Evolutionary conservation across 1,139 yeast genomes (phyloP).

Genomic region (Diutina scorzettiae): DNA sequence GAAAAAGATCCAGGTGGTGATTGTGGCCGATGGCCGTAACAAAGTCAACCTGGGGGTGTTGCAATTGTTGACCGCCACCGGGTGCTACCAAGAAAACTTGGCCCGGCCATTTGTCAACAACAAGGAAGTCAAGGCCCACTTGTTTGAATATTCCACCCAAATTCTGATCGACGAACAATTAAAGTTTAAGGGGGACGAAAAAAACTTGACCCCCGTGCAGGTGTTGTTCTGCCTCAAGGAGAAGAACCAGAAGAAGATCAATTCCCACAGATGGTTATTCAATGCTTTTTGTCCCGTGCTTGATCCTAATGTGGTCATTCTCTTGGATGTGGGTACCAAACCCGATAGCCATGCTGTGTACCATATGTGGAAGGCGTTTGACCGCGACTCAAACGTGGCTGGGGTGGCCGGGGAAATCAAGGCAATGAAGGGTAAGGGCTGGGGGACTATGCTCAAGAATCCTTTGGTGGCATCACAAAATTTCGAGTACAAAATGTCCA

Average conservation of each 20-base stretch:
- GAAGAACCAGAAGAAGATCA: slow-evolving; percentile 77
- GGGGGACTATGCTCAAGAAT: slow-evolving; percentile 57
- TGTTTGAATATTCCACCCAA: slow-evolving; percentile 90
- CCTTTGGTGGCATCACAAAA: slow-evolving; percentile 95
- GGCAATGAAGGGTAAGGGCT: slow-evolving; percentile 83
- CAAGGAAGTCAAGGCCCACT: slow-evolving; percentile 80
- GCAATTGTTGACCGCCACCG: slow-evolving; percentile 82
- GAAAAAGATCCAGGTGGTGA: slow-evolving; percentile 86
- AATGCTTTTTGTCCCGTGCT: slow-evolving; percentile 84
- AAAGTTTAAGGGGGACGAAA: slow-evolving; percentile 67
- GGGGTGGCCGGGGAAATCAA: slow-evolving; percentile 98
- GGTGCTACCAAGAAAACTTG: slow-evolving; percentile 92
- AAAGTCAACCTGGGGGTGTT: slow-evolving; percentile 73
- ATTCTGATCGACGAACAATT: slow-evolving; percentile 75
- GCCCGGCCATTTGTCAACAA: slow-evolving; percentile 90
- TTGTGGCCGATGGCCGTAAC: slow-evolving; percentile 88
- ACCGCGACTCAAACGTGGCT: slow-evolving; percentile 88
- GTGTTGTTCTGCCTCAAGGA: slow-evolving; percentile 84
- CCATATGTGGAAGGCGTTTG: slow-evolving; percentile 94
- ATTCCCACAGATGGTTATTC: slow-evolving; percentile 91
- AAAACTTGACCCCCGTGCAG: slow-evolving; percentile 87
- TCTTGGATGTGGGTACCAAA: slow-evolving; percentile 87
- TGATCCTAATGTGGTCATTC: slow-evolving; percentile 76
- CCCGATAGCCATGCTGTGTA: slow-evolving; percentile 79
- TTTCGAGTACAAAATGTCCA: slow-evolving; percentile 93